phyloP scores from a whole-genome alignment of 768 basidiomycete species.

The Psilocybe cubensis region DNA sequence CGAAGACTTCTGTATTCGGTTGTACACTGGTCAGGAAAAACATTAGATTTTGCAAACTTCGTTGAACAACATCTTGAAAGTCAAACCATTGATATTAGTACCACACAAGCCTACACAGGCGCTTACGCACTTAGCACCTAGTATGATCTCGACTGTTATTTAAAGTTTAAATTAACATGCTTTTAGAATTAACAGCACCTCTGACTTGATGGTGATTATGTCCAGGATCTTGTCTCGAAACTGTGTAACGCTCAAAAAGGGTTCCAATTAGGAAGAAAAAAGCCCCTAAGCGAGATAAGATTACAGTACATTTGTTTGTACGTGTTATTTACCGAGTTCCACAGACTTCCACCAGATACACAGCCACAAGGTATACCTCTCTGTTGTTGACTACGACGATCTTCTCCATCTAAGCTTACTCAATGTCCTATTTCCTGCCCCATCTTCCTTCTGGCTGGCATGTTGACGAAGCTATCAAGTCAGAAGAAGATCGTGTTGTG shows the following conservation, averaged over 20 bases:
- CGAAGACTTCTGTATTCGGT: constrained; percentile 23
- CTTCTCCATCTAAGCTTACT: constrained; percentile 3
- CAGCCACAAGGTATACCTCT: constrained; percentile 5
- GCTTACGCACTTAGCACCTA: too few species aligned
- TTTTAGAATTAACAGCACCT: too few species aligned
- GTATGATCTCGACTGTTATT: too few species aligned
- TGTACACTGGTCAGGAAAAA: constrained; percentile 20
- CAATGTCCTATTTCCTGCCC: constrained; percentile 89
- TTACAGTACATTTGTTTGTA: background rate
- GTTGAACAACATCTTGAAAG: too few species aligned
- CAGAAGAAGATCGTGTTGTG: constrained; percentile 95
- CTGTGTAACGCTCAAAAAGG: too few species aligned
- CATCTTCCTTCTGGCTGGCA: constrained; percentile 96
- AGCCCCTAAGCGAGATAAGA: too few species aligned
- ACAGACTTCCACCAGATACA: background rate
- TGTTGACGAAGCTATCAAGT: constrained; percentile 98
- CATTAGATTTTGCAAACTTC: constrained; percentile 1
- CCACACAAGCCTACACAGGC: too few species aligned
- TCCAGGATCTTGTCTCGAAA: background rate
- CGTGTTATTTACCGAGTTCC: background rate
- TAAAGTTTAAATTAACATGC: too few species aligned
- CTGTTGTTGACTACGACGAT: constrained; percentile 1
- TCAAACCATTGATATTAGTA: too few species aligned
- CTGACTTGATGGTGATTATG: too few species aligned
- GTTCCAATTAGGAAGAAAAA: too few species aligned